Conservation (phyloP, 2,329 filamentous ascomycete genomes). For the Colletotrichum sp. region DNA sequence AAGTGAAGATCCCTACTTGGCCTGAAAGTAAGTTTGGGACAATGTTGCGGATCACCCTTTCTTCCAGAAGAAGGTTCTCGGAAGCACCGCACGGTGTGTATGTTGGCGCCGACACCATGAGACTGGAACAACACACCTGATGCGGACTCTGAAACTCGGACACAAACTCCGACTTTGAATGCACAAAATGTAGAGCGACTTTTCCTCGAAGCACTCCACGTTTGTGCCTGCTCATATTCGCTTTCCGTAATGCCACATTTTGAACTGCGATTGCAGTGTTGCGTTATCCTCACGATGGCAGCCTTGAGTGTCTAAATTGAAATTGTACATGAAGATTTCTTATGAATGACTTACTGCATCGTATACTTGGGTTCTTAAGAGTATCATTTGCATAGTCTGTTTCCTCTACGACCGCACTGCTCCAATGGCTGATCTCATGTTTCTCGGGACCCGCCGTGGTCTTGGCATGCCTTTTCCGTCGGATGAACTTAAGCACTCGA, state of each 20-base stretch:
- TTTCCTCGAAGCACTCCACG: fast-evolving
- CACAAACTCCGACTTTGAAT: background rate
- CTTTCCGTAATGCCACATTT: background rate
- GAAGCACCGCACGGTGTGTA: background rate
- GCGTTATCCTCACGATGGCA: fast-evolving
- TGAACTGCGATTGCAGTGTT: background rate
- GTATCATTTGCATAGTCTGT: fast-evolving
- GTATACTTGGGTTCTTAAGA: background rate
- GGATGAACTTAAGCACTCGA: background rate
- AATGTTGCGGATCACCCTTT: background rate
- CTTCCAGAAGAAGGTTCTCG: background rate
- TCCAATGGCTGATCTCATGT: background rate
- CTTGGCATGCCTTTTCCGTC: background rate
- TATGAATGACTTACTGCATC: background rate
- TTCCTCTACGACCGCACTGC: background rate
- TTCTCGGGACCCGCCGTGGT: background rate
- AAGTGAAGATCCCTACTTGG: background rate
- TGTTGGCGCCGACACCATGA: background rate
- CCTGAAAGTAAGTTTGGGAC: background rate
- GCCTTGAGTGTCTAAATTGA: background rate
- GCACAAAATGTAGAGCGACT: background rate
- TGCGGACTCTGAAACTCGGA: background rate
- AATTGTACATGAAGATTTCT: fast-evolving
- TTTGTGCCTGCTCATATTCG: background rate
- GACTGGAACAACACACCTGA: background rate